Conservation (phyloP, 2,329 filamentous ascomycete species). For the Pestalotiopsis sp. region DNA sequence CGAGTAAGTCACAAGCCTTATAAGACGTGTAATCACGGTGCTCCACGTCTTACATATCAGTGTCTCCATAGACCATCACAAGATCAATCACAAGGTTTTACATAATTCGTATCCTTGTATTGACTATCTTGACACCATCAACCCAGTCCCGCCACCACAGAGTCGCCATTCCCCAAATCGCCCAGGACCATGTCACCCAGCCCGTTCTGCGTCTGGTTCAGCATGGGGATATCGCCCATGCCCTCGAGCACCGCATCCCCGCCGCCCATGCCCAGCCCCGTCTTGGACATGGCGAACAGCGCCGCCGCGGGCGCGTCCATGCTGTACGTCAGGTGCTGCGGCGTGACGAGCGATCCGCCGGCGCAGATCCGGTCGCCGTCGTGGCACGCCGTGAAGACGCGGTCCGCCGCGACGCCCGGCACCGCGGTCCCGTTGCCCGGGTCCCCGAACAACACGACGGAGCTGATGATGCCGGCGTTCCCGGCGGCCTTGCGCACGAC, state of each 20-base stretch:
- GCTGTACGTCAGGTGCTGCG: conserved; percentile 29
- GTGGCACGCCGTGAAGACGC: conserved; percentile 24
- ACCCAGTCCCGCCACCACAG: neutral
- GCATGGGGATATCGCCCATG: conserved; percentile 19
- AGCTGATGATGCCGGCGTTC: conserved; percentile 12
- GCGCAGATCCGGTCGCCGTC: conserved; percentile 28
- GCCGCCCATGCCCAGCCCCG: conserved; percentile 26
- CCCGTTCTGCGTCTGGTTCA: conserved; percentile 8
- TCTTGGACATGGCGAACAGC: conserved; percentile 26
- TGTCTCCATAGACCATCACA: neutral
- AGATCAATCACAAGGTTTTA: neutral
- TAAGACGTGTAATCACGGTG: too few relatives aligned
- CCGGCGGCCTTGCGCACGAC: conserved; percentile 29
- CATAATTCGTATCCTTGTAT: neutral
- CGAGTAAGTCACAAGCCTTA: too few relatives aligned
- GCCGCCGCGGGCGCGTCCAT: conserved; percentile 25
- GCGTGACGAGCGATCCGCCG: conserved; percentile 23
- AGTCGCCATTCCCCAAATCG: neutral
- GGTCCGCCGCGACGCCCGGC: conserved; percentile 17
- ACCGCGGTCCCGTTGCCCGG: conserved; percentile 24
- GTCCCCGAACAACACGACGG: conserved; percentile 32
- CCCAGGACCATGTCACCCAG: conserved; percentile 3
- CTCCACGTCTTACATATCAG: neutral
- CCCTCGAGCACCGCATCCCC: conserved; percentile 25
- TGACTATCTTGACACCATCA: neutral